Evolutionary conservation across 2,329 filamentous ascomycete species (phyloP).

Genomic region (Tolypocladium ovalisporum): DNA sequence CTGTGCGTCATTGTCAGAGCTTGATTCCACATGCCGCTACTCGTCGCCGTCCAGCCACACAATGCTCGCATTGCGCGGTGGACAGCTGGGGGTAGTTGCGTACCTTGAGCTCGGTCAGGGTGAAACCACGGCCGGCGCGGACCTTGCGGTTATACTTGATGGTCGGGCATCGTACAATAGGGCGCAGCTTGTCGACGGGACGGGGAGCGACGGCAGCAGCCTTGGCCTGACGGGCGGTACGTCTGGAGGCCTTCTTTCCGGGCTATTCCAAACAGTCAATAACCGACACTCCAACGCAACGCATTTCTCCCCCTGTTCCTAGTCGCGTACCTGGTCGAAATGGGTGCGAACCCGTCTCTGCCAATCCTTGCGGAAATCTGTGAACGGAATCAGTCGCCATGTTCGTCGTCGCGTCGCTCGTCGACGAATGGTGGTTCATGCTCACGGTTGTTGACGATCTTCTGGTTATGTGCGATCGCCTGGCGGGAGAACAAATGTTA

Average conservation of each 20-base stretch:
- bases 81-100: slow-evolving; percentile 7
- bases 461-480: slow-evolving; percentile 99
- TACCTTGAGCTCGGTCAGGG: slow-evolving; percentile 97
- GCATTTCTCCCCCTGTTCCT: background rate
- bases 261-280: slow-evolving; percentile 48
- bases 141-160: slow-evolving; percentile 99
- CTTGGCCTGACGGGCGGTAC: slow-evolving; percentile 86
- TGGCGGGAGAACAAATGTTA: slow-evolving; percentile 25
- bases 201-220: slow-evolving; percentile 90
- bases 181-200: slow-evolving; percentile 92
- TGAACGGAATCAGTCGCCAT: slow-evolving; percentile 27
- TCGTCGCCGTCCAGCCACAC: background rate
- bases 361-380: slow-evolving; percentile 99
- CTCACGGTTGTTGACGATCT: slow-evolving; percentile 92
- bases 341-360: slow-evolving; percentile 97
- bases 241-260: slow-evolving; percentile 89
- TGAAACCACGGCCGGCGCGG: slow-evolving; percentile 94
- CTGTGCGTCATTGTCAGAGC: slow-evolving; percentile 39
- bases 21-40: background rate
- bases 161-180: slow-evolving; percentile 93
- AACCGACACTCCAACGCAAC: slow-evolving; percentile 8
- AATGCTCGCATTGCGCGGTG: background rate
- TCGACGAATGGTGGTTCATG: slow-evolving; percentile 15
- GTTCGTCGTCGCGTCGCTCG: slow-evolving; percentile 14
- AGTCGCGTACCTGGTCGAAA: slow-evolving; percentile 88